Evolutionary conservation across 306 rosid genomes (phyloP).

Genomic region (Bauhinia variegata): DNA sequence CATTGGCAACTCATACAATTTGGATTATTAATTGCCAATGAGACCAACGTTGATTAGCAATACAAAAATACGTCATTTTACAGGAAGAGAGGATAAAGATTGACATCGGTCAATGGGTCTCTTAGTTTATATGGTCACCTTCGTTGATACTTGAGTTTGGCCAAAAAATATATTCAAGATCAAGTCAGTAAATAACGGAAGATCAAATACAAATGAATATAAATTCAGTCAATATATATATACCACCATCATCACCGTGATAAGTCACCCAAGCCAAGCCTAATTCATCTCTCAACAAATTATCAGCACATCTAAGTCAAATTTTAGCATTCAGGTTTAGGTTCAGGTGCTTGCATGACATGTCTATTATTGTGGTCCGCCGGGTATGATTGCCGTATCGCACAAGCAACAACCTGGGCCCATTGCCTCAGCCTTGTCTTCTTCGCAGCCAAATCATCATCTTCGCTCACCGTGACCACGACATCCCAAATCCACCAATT

Average conservation of each 20-base stretch:
- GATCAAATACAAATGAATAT: neutral
- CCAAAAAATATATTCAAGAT: neutral
- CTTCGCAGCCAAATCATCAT: conserved; percentile 55
- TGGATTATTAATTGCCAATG: too few species aligned
- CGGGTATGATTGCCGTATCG: conserved; percentile 44
- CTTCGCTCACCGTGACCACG: conserved; percentile 29
- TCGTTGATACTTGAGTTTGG: neutral
- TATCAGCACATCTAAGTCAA: neutral
- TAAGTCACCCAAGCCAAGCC: neutral
- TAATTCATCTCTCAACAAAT: conserved; percentile 16
- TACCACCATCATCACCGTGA: too few species aligned
- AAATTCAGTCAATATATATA: too few species aligned
- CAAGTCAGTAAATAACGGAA: neutral
- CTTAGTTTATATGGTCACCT: neutral
- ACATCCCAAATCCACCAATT: too few species aligned
- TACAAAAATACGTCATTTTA: too few species aligned
- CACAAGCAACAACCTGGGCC: conserved; percentile 79
- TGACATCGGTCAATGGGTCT: too few species aligned
- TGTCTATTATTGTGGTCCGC: neutral
- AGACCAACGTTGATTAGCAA: too few species aligned
- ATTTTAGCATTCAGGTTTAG: too few species aligned
- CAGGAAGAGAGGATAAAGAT: too few species aligned
- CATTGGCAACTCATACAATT: too few species aligned
- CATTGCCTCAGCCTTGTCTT: conserved; percentile 76
- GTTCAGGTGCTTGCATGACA: too few species aligned